A percentile compares a stretch with the other conserved stretches of the same genome.
These are phyloP conservation scores for Ochetophila trinervis DNA, from an alignment of 306 rosid species.

Conservation along the genomic window DNA sequence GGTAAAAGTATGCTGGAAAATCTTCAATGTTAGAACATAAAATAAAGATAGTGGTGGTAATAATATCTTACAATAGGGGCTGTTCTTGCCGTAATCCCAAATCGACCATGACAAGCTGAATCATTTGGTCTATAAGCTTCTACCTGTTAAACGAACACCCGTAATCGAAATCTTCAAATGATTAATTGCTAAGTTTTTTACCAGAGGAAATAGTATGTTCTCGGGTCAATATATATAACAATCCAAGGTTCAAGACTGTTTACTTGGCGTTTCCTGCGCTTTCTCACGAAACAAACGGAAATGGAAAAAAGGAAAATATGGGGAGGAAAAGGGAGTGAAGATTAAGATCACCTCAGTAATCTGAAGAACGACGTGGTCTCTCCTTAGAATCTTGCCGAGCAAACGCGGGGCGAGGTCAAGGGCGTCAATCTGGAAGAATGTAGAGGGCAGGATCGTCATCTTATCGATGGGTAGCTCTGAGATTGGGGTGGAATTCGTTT, in stretches of 20 bases:
- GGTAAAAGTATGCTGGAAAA: neutral
- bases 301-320: neutral
- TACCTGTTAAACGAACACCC: slow-evolving; percentile 39
- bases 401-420: slow-evolving; percentile 82
- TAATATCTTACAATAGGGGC: slow-evolving; percentile 73
- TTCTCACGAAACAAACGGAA: slow-evolving; percentile 13
- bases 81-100: slow-evolving; percentile 88
- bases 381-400: slow-evolving; percentile 73
- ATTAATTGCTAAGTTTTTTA: too few relatives aligned
- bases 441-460: slow-evolving; percentile 42
- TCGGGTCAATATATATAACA: too few relatives aligned
- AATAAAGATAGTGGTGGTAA: neutral
- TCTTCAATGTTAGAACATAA: neutral
- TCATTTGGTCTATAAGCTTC: slow-evolving; percentile 90
- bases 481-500: slow-evolving; percentile 20
- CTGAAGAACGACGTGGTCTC: slow-evolving; percentile 83
- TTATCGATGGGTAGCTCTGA: slow-evolving; percentile 14
- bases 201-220: neutral
- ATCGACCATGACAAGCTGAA: slow-evolving; percentile 83
- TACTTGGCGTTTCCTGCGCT: neutral
- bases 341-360: slow-evolving; percentile 72
- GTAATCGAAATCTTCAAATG: too few relatives aligned
- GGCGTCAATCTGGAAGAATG: slow-evolving; percentile 72
- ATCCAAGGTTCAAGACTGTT: too few relatives aligned
- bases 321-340: neutral